phyloP scores from a whole-genome alignment of 176 grass and related monocot genomes.

The Puccinellia tenuiflora region DNA sequence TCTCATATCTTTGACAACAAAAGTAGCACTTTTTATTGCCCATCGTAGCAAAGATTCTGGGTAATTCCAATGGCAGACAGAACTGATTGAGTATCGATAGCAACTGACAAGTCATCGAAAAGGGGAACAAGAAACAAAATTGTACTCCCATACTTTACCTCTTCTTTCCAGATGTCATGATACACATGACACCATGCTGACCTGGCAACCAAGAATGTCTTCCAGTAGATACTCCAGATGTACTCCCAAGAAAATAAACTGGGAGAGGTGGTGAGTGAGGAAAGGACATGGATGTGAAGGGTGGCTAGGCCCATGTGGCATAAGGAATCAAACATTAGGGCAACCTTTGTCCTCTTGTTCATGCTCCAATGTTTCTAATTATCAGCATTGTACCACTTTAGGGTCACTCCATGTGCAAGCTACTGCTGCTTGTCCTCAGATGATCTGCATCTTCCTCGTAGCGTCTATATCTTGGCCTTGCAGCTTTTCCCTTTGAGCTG shows the following conservation, averaged over 20 bases:
- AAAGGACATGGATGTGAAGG: constrained; percentile 49
- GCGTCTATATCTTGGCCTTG: constrained; percentile 32
- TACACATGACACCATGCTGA: not conserved
- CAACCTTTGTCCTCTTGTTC: constrained; percentile 40
- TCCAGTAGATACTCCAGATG: constrained; percentile 2
- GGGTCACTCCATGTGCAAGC: constrained; percentile 44
- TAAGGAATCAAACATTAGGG: constrained; percentile 44
- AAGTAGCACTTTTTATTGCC: constrained; percentile 1
- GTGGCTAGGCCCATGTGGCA: constrained; percentile 43
- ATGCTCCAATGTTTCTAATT: constrained; percentile 38
- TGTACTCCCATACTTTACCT: not conserved
- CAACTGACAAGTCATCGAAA: constrained; percentile 30
- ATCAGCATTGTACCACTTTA: constrained; percentile 25
- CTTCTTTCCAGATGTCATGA: constrained; percentile 14
- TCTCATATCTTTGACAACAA: constrained; percentile 11
- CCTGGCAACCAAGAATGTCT: constrained; percentile 14
- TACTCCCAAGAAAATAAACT: not conserved
- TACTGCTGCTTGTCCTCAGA: constrained; percentile 16
- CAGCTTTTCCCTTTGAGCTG: constrained; percentile 27
- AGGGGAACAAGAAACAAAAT: constrained; percentile 29
- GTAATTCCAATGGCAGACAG: constrained; percentile 46
- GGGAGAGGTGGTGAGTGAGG: not conserved
- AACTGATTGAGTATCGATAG: constrained; percentile 28
- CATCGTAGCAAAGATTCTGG: constrained; percentile 35
- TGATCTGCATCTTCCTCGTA: constrained; percentile 25